Evolutionary conservation across 2,329 filamentous ascomycete genomes (phyloP).

Genomic region (Chaetomium olivaceum): DNA sequence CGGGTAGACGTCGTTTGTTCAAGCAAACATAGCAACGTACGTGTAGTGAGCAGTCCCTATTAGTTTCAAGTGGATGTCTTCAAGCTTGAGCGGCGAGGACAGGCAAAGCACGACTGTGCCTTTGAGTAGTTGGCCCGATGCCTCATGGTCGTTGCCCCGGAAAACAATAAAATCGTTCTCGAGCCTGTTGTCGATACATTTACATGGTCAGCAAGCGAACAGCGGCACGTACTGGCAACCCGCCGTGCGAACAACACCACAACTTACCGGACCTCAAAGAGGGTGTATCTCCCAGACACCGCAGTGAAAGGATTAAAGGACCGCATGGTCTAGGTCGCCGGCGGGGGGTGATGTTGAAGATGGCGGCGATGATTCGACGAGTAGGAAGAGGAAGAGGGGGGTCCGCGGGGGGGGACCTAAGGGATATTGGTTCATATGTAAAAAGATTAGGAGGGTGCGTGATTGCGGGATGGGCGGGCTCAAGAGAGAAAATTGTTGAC

Average conservation of each 20-base stretch:
- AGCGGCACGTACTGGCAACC: neutral
- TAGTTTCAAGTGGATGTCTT: slow-evolving; percentile 71
- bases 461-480: slow-evolving; percentile 7
- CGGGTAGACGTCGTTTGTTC: slow-evolving; percentile 23
- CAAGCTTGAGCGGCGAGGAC: slow-evolving; percentile 66
- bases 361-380: neutral
- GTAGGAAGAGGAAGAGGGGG: slow-evolving; percentile 14
- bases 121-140: slow-evolving; percentile 71
- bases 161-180: slow-evolving; percentile 80
- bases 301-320: slow-evolving; percentile 58
- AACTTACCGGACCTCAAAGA: slow-evolving; percentile 61
- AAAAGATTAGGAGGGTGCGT: neutral
- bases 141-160: slow-evolving; percentile 72
- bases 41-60: slow-evolving; percentile 68
- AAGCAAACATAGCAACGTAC: slow-evolving; percentile 45
- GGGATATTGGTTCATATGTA: slow-evolving; percentile 19
- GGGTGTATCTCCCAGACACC: slow-evolving; percentile 53
- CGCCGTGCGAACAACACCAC: neutral
- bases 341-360: neutral
- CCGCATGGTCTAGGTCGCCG: slow-evolving; percentile 46
- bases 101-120: slow-evolving; percentile 74
- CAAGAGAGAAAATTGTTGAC: slow-evolving; percentile 11
- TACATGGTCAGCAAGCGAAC: slow-evolving; percentile 16
- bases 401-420: slow-evolving; percentile 18
- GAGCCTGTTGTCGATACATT: slow-evolving; percentile 51